phyloP scores from a whole-genome alignment of 108 stramenopile species.

The Chaetoceros muelleri region DNA sequence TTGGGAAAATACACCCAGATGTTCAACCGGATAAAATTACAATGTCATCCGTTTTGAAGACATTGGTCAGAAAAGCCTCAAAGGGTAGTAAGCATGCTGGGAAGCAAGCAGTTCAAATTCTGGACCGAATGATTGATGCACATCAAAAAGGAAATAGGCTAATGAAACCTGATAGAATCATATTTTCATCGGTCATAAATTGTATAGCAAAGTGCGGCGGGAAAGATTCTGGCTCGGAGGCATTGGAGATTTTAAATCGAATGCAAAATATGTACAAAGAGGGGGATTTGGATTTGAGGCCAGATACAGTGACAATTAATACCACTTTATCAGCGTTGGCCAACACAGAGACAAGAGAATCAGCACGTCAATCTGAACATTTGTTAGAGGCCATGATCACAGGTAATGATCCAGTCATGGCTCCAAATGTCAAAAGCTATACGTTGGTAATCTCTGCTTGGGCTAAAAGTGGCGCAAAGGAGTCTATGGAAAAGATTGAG shows the following conservation, averaged over 20 bases:
- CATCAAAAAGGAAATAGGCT: not conserved
- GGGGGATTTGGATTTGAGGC: not conserved
- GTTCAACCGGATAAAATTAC: not conserved
- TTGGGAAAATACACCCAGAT: not conserved
- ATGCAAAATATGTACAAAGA: not conserved
- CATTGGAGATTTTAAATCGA: not conserved
- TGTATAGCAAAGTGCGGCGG: not conserved
- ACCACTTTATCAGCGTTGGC: not conserved
- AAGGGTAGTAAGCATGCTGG: not conserved
- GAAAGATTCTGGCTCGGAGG: not conserved
- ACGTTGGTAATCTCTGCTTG: not conserved
- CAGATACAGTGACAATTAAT: not conserved
- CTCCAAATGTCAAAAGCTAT: not conserved
- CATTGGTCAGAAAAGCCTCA: not conserved
- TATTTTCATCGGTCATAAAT: not conserved
- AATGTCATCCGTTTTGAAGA: not conserved
- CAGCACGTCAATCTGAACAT: not conserved
- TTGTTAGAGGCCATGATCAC: not conserved
- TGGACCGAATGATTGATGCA: not conserved
- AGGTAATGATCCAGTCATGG: not conserved
- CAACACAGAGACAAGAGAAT: not conserved
- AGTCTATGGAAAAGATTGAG: not conserved
- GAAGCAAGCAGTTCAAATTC: not conserved
- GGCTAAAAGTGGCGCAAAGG: not conserved
- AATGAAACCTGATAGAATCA: not conserved